Evolutionary conservation across 1,284 basidiomycete genomes (phyloP), one percentile per base, ranked within the genome.

Genomic region (Filobasidium uniguttulatum): DNA sequence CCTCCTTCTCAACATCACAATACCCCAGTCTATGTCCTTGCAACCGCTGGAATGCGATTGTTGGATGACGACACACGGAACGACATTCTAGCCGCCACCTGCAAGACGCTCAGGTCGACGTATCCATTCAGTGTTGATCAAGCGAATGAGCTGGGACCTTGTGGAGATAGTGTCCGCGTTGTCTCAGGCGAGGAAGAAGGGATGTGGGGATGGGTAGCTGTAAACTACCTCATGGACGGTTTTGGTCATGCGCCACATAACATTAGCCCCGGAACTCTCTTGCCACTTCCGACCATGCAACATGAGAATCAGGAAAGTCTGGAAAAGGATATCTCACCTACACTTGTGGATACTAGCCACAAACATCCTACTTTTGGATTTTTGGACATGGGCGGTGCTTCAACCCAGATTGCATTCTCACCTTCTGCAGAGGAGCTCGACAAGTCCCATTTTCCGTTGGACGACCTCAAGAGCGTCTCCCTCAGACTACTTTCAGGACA

Each of bases 111-210:
- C 46, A 73, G 73, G 22, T 70, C 71, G 12, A 77, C 85, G 57
- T 88, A 85, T 45, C 68, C 62, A 15, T 72, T 62, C 60, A 54
- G 26, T 19, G 61, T 67, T 3, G 61, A 55, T 14, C 69, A 64
- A 7, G 72, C 76, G 12, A 81, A 79, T 9, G 64, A 69, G 5
- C 72, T 72, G 30, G 85, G 85, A 3, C 84, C 83, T 3, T 97
- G 93, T 67, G 82, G 84, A 14, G 79, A 85, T 47, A 90, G 85
- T 59, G 81, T 98, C 2, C 81, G 86, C 51, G 88, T 98, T 59
- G 98, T 98, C 61, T 85, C 87, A 1, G 94, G 94, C 46, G 91
- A 98, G 68, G 93, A 98, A 67, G 94, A 99, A 64, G 94, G 94
- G 0, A 71, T 97, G 43, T 94, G 93, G 67, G 94, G 94, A 1